Evolutionary conservation across 176 grass and related monocot genomes (phyloP), one percentile per base, ranked within the genome.

Genomic region (Oryza australiensis): DNA sequence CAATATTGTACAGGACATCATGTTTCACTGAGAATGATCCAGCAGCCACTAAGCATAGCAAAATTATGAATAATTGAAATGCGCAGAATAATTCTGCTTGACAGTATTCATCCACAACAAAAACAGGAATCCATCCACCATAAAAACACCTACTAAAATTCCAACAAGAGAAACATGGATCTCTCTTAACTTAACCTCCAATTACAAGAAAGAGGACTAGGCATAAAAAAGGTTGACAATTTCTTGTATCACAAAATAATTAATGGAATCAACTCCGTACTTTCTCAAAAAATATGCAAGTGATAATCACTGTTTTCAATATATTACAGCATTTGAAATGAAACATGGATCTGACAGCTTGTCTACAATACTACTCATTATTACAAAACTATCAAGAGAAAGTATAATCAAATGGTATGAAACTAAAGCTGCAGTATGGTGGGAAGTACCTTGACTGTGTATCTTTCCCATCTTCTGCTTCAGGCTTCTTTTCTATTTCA

Each of bases 401-500:
- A 77, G 18, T 35, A 78, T 49, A 40, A 66, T 64, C 5, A 45
- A 69, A 83, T 55, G 71, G 29, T 20, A 29, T 14, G 32, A 5
- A 9, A 1, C 26, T 80, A 64, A 67, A 84, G 62, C 41, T 64
- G 64, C 38, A 40, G 38, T 74, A 69, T 69, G 59, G 55, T 83
- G 29, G 30, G 42, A 67, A 75, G 65, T 91, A 99, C 96, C 91
- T 95, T 71, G 89, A 74, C 32, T 80, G 90, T 80, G 80, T 85
- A 83, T 95, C 96, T 29, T 89, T 93, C 69, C 49, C 89, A 38
- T 94, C 96, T n/a, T 99, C 96, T 45, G 73, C 77, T 83, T 99
- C 96, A 64, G 96, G 89, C 79, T 95, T 95, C 80, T 98, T 99
- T 5, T 98, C 95, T 82, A 92, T 99, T 92, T 99, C 96, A 95